Evolutionary conservation across 331 rosid species (phyloP), one percentile per base, ranked within the genome.

Genomic region (Phaseolus coccineus): DNA sequence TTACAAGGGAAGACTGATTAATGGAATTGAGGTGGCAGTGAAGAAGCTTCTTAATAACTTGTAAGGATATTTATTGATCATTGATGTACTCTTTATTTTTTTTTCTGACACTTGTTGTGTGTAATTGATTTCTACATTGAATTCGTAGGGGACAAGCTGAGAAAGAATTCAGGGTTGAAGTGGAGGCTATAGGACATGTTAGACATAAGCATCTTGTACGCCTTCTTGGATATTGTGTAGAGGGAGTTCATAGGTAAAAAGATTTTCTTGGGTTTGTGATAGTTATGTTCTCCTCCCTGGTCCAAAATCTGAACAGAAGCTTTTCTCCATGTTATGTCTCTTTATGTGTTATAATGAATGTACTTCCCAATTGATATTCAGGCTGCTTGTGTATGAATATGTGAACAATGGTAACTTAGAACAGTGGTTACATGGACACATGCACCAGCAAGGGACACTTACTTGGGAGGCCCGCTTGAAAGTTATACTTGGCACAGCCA

Each of bases 121-220:
- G 47, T 84, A 65, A 80, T 66, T 68, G 22, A n/a, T 3, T 66
- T 57, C 33, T 72, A 55, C 19, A 69, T 82, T 74, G 81, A 73
- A 47, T 81, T 68, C 69, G 12, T 53, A 94, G 98, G 94, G 98
- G 96, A 64, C 98, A 94, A 64, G 98, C 98, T 6, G 98, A 94
- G 90, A 94, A 87, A 85, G 98, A 94, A 88, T 94, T 94, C 85
- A 85, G 96, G 82, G 98, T 94, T 81, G 97, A 94, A 87, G 98
- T 94, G 79, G 98, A 94, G 87, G 98, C 98, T 58, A 94, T 94
- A 63, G 98, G 98, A 37, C 96, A 94, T 89, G 97, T 94, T 79
- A 86, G 96, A 71, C 98, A 94, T 79, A 94, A 94, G 84, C 92
- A 94, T 85, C 97, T 94, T 50, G 97, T 91, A 55, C 97, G 97